Percentiles rank a stretch among this genome's conserved stretches.
These are phyloP conservation scores for Salix suchowensis DNA, from an alignment of 345 rosid species.

Conservation along the genomic window DNA sequence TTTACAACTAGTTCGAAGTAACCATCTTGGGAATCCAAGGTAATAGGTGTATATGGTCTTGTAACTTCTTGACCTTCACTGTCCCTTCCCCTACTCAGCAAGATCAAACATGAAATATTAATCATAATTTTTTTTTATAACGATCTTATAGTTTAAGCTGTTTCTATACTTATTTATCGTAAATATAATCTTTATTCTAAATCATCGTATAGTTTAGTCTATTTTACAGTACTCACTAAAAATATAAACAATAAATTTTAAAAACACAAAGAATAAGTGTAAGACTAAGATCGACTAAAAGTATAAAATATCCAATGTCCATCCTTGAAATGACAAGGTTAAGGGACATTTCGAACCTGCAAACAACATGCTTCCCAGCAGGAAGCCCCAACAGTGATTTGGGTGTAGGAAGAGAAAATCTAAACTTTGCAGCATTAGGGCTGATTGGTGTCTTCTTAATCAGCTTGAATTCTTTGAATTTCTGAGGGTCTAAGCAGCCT, in stretches of 20 bases:
- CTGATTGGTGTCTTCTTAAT: constrained; percentile 22
- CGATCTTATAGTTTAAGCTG: too few relatives aligned
- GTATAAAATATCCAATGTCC: too few relatives aligned
- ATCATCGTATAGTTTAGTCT: too few relatives aligned
- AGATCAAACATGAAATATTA: neutral
- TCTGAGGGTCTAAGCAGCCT: constrained; percentile 22
- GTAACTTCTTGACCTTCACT: constrained; percentile 10
- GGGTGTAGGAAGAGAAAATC: constrained; percentile 34
- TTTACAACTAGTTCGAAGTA: constrained; percentile 18
- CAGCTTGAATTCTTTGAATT: constrained; percentile 37
- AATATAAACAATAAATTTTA: too few relatives aligned
- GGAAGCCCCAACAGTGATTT: constrained; percentile 36
- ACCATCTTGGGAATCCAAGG: constrained; percentile 15
- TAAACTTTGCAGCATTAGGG: constrained; percentile 28
- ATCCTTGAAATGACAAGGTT: too few relatives aligned
- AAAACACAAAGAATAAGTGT: too few relatives aligned
- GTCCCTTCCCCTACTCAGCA: constrained; percentile 12
- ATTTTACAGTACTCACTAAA: too few relatives aligned
- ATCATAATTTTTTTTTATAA: too few relatives aligned
- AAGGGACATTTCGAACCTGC: constrained; percentile 18
- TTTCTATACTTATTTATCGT: too few relatives aligned
- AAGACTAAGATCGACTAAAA: too few relatives aligned
- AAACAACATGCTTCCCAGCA: constrained; percentile 24
- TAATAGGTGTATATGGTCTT: constrained; percentile 16
- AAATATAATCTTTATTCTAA: too few relatives aligned